These are phyloP conservation scores for Aspergillus ochraceoroseus DNA, from an alignment of 2,329 filamentous ascomycete genomes.

Conservation along the genomic window DNA sequence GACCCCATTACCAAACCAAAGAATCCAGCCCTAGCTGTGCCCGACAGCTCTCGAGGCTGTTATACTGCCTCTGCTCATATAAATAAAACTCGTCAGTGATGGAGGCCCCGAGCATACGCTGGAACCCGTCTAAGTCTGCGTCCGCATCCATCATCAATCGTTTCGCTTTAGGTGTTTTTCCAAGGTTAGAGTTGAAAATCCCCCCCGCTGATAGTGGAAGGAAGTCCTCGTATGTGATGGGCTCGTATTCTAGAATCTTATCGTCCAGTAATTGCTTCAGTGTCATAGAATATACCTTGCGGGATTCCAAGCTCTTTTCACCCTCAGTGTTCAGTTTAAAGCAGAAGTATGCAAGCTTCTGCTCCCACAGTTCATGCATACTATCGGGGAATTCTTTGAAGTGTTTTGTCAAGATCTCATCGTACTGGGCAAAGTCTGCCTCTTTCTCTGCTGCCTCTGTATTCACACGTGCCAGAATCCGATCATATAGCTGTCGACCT, in stretches of 20 bases:
- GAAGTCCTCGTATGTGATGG: conserved; percentile 54
- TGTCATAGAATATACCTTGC: neutral
- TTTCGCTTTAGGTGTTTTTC: conserved; percentile 19
- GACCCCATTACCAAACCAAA: neutral
- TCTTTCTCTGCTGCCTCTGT: conserved; percentile 10
- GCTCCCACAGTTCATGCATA: conserved; percentile 35
- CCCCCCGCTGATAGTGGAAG: conserved; percentile 51
- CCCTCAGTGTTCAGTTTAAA: conserved; percentile 28
- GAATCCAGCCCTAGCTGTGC: conserved; percentile 17
- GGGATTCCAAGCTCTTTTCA: conserved; percentile 1
- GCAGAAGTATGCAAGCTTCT: conserved; percentile 40
- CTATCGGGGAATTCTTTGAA: conserved; percentile 44
- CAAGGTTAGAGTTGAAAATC: conserved; percentile 49
- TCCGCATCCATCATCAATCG: conserved; percentile 26
- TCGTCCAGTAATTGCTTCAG: conserved; percentile 34
- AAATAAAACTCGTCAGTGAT: conserved; percentile 28
- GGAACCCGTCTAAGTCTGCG: conserved; percentile 27
- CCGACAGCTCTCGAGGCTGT: conserved; percentile 24
- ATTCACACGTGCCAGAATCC: conserved; percentile 34
- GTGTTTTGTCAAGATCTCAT: conserved; percentile 22
- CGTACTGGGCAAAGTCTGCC: conserved; percentile 11
- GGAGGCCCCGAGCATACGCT: conserved; percentile 20
- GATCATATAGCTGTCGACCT: conserved; percentile 47
- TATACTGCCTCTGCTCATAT: conserved; percentile 25
- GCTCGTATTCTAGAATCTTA: conserved; percentile 35